Evolutionary conservation across 345 rosid genomes (phyloP), one percentile per base, ranked within the genome.

Genomic region (Moringa oleifera): DNA sequence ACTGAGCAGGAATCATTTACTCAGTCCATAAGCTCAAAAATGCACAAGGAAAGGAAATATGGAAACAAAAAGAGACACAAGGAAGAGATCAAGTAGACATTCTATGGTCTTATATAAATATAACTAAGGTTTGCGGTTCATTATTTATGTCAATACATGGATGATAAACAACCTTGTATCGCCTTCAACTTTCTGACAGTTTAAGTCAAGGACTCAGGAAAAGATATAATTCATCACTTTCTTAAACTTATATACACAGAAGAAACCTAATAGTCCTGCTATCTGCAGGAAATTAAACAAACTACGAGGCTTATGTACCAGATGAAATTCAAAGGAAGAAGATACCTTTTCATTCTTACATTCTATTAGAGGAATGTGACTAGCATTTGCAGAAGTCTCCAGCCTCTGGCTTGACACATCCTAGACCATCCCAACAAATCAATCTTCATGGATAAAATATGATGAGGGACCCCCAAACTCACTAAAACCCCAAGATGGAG

Each of bases 301-400:
- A 18, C 54, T 51, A 51, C 6, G n/a, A 20, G 54, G 9, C 8
- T 6, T 18, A 18, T 7, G 12, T 5, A 58, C 31, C 23, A 60
- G 55, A 60, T 22, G 7, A n/a, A 50, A 49, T 8, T 22, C 18
- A 28, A 57, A 58, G 22, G 28, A 51, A 18, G 55, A 45, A 21
- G 65, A 59, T 81, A 80, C 89, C 86, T 84, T 79, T 70, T 75
- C 60, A 23, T 68, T 70, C 59, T 7, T 57, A 52, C 70, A 53
- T 56, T 75, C 85, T 79, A 84, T 69, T 67, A 87, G 70, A 64
- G 83, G 81, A 71, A 69, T 70, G 71, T 73, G 80, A 68, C 75
- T 70, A 76, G 66, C 76, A 77, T 66, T 71, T 68, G 75, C 69
- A 71, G 82, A 75, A 57, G 46, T 72, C 71, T 74, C 82, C 71